These are phyloP conservation scores for Amanita pseudoporphyria DNA, from an alignment of 768 basidiomycete species.

Conservation along the genomic window DNA sequence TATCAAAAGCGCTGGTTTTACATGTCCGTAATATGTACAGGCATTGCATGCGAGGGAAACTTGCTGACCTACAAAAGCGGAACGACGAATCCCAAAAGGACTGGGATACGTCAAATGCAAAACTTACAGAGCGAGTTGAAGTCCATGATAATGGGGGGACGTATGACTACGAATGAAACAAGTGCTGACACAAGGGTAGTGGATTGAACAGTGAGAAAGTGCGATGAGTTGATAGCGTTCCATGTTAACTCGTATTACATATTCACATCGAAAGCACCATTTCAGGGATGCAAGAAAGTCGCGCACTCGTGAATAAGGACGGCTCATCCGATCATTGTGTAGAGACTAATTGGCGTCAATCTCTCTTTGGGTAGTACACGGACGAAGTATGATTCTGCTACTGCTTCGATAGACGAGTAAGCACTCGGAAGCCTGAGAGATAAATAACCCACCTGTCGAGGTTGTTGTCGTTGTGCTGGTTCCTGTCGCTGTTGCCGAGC, in stretches of 20 bases:
- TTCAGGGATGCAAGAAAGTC: not conserved
- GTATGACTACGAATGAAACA: not conserved
- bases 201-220: not conserved
- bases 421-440: constrained; percentile 8
- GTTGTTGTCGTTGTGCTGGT: constrained; percentile 14
- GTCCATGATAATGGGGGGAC: not conserved
- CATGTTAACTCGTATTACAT: too few species aligned
- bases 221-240: too few species aligned
- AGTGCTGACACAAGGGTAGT: not conserved
- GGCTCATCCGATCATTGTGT: not conserved
- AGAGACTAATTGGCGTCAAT: not conserved
- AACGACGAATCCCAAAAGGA: not conserved
- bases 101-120: not conserved
- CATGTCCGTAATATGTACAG: constrained; percentile 3
- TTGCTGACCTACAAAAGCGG: constrained; percentile 1
- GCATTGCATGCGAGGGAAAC: constrained; percentile 3
- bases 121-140: not conserved
- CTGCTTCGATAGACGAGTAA: not conserved
- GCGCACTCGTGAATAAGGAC: not conserved
- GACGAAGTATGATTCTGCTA: not conserved
- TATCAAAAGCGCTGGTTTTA: not conserved
- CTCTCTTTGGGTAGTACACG: not conserved
- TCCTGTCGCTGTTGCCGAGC: constrained; percentile 22
- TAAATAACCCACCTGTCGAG: constrained; percentile 15
- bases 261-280: too few species aligned